Conservation (phyloP, 2,329 filamentous ascomycete species). For the Calonectria henricotiae region DNA sequence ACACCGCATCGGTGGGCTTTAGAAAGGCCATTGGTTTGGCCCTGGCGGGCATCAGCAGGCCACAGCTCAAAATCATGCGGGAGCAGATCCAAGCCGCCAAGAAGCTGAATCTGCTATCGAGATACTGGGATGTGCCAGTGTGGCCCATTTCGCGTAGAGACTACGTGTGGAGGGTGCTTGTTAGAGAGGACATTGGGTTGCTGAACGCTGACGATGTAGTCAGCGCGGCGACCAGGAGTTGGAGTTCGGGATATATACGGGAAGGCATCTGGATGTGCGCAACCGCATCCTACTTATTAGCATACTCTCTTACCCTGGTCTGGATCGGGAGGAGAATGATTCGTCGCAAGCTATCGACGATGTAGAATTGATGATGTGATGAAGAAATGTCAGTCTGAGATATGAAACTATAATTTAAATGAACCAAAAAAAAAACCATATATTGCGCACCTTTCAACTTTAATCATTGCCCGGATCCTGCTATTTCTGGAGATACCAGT, state of each 20-base stretch:
- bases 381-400: no score
- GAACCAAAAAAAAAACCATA: no score
- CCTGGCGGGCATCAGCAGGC: slow-evolving; percentile 58
- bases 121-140: slow-evolving; percentile 75
- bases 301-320: slow-evolving; percentile 39
- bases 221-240: slow-evolving; percentile 52
- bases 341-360: neutral
- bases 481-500: no score
- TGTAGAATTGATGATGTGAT: neutral
- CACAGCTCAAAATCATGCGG: slow-evolving; percentile 62
- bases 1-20: slow-evolving; percentile 77
- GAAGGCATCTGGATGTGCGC: slow-evolving; percentile 47
- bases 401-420: no score
- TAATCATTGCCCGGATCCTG: no score
- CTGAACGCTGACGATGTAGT: slow-evolving; percentile 76
- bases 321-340: slow-evolving; percentile 43
- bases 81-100: slow-evolving; percentile 67
- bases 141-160: slow-evolving; percentile 73
- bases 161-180: slow-evolving; percentile 71
- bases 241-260: slow-evolving; percentile 40
- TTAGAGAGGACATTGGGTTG: slow-evolving; percentile 71
- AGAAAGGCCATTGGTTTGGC: slow-evolving; percentile 66
- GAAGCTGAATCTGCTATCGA: slow-evolving; percentile 67
- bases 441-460: no score
- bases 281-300: slow-evolving; percentile 41